A percentile compares a stretch with the other conserved stretches of the same genome.
Conservation (phyloP, 2,329 filamentous ascomycete genomes). For the Fusarium sp. region DNA sequence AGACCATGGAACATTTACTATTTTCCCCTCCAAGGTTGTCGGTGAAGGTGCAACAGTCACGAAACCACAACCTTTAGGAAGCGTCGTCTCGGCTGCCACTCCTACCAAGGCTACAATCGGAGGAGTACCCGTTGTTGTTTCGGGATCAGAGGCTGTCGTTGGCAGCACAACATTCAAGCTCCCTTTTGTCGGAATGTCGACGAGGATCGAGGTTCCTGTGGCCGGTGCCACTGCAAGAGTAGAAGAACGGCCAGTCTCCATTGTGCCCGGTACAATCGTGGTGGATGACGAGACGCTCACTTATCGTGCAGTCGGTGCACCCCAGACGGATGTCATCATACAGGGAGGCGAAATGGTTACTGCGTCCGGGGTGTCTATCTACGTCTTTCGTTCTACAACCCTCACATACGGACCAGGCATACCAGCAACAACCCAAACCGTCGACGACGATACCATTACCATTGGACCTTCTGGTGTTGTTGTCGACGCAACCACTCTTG, state of each 20-base stretch:
- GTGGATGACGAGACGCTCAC: conserved; percentile 54
- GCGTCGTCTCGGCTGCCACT: conserved; percentile 46
- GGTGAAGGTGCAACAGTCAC: conserved; percentile 59
- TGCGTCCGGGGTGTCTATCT: conserved; percentile 54
- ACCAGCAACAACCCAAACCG: conserved; percentile 50
- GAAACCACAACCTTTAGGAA: conserved; percentile 52
- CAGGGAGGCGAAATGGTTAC: conserved; percentile 62
- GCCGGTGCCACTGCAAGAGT: conserved; percentile 51
- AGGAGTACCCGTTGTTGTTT: conserved; percentile 56
- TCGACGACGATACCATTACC: conserved; percentile 64
- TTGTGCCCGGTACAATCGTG: conserved; percentile 51
- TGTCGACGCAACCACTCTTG: conserved; percentile 56
- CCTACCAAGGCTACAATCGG: conserved; percentile 55
- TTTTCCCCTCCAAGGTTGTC: conserved; percentile 59
- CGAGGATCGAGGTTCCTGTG: conserved; percentile 52
- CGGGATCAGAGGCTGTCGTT: conserved; percentile 55
- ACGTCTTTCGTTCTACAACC: conserved; percentile 57
- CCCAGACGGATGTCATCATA: conserved; percentile 58
- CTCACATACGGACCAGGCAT: conserved; percentile 58
- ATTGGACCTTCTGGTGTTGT: conserved; percentile 60
- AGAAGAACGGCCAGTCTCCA: conserved; percentile 48
- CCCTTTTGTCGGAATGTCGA: conserved; percentile 51
- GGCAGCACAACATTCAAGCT: conserved; percentile 59
- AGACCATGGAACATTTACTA: conserved; percentile 57
- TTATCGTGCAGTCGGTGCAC: conserved; percentile 47